Evolutionary conservation across 208 protist genomes (phyloP).

Genomic region (Trypanosomatidae sp.): DNA sequence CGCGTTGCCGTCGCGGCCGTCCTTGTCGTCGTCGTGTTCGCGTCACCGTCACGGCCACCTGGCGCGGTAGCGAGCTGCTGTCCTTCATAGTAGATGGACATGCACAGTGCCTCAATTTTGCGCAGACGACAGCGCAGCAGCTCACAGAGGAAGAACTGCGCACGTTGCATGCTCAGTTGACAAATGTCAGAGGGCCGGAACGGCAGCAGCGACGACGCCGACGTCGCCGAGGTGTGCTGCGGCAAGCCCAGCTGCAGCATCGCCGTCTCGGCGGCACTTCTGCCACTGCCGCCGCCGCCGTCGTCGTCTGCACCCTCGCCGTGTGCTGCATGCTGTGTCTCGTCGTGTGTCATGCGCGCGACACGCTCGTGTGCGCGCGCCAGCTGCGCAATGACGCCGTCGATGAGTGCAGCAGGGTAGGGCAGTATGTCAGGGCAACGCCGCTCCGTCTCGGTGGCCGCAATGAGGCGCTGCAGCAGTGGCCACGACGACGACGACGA

Average conservation of each 20-base stretch:
- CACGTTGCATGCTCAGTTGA: slow-evolving; percentile 54
- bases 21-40: background rate
- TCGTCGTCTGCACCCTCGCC: background rate
- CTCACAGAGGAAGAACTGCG: slow-evolving; percentile 74
- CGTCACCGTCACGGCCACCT: background rate
- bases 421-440: slow-evolving; percentile 66
- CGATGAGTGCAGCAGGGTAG: slow-evolving; percentile 42
- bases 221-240: background rate
- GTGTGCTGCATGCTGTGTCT: slow-evolving; percentile 19
- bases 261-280: too few relatives aligned
- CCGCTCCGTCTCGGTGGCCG: slow-evolving; percentile 67
- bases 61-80: slow-evolving; percentile 12
- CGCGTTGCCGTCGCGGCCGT: slow-evolving; percentile 1
- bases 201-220: slow-evolving; percentile 34
- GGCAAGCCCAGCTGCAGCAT: too few relatives aligned
- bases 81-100: slow-evolving; percentile 56
- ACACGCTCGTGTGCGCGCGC: slow-evolving; percentile 22
- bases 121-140: slow-evolving; percentile 64
- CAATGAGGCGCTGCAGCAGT: slow-evolving; percentile 38
- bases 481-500: too few relatives aligned
- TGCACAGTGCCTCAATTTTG: slow-evolving; percentile 64
- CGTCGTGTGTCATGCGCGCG: slow-evolving; percentile 14
- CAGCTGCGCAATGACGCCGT: slow-evolving; percentile 28
- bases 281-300: slow-evolving; percentile 4
- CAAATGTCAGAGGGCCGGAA: slow-evolving; percentile 75